Conservation (phyloP, 2,329 filamentous ascomycete genomes). For the Aureobasidium sp. region DNA sequence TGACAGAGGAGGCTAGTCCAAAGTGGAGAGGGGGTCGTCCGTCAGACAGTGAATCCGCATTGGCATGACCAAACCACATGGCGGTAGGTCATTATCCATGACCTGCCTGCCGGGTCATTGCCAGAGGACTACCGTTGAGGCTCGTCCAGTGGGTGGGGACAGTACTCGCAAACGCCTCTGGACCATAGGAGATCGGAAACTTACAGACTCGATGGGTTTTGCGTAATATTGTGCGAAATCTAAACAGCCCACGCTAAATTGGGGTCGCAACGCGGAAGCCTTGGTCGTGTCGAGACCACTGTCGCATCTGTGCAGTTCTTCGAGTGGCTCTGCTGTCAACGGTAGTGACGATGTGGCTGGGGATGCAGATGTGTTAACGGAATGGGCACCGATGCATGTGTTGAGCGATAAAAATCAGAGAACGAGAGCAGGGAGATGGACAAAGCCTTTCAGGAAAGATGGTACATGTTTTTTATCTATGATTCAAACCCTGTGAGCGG, state of each 20-base stretch:
- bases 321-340: background rate
- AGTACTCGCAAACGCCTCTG: background rate
- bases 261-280: background rate
- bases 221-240: background rate
- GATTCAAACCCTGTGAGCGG: background rate
- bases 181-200: background rate
- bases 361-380: background rate
- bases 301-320: background rate
- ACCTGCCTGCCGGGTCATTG: background rate
- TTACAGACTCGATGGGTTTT: background rate
- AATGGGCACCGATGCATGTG: background rate
- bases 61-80: background rate
- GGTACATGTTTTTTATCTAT: background rate
- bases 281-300: background rate
- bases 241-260: background rate
- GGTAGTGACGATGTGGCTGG: background rate
- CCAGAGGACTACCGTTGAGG: background rate
- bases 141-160: background rate
- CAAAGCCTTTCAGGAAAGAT: background rate
- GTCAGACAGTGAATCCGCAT: background rate
- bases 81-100: background rate
- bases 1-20: background rate
- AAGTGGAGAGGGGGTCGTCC: slow-evolving; percentile 6
- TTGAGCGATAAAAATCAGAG: background rate
- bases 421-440: background rate